phyloP scores from a whole-genome alignment of 257 asterid genomes.

The Echites panduratus region DNA sequence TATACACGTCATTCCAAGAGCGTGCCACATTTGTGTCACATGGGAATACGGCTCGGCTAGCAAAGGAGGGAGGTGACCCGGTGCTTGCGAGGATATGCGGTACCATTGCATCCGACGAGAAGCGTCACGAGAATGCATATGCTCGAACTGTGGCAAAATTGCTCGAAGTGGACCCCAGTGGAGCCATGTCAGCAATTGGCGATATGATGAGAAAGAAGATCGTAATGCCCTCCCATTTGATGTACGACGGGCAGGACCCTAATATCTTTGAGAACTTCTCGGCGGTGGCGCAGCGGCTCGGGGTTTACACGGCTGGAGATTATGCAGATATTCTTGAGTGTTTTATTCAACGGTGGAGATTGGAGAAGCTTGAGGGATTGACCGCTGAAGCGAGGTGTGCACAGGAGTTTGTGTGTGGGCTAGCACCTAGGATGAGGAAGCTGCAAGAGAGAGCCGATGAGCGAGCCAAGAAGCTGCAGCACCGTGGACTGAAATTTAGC shows the following conservation, averaged over 20 bases:
- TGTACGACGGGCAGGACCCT: conserved; percentile 16
- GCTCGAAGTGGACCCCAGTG: conserved; percentile 13
- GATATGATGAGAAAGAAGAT: conserved; percentile 22
- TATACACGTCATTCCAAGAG: conserved; percentile 22
- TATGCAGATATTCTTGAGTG: conserved; percentile 16
- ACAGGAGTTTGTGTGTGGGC: conserved; percentile 16
- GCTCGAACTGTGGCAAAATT: conserved; percentile 11
- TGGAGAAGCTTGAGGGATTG: conserved; percentile 14
- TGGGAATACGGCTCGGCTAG: conserved; percentile 20
- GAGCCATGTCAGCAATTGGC: conserved; percentile 5
- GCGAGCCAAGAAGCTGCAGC: conserved; percentile 10
- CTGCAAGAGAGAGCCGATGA: conserved; percentile 19
- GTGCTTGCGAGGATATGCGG: conserved; percentile 18
- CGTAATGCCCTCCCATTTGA: conserved; percentile 14
- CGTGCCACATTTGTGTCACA: conserved; percentile 19
- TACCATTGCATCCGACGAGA: conserved; percentile 19
- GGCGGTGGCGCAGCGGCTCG: conserved; percentile 17
- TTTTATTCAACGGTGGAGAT: conserved; percentile 14
- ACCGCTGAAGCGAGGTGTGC: conserved; percentile 8
- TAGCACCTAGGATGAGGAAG: conserved; percentile 14
- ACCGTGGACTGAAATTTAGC: conserved; percentile 6
- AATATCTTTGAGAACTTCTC: conserved; percentile 17
- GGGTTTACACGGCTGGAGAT: conserved; percentile 15
- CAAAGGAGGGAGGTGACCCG: conserved; percentile 15
- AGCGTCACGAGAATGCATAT: conserved; percentile 19